Evolutionary conservation across 441 rosid genomes (phyloP).

Genomic region (Eruca vesicaria): DNA sequence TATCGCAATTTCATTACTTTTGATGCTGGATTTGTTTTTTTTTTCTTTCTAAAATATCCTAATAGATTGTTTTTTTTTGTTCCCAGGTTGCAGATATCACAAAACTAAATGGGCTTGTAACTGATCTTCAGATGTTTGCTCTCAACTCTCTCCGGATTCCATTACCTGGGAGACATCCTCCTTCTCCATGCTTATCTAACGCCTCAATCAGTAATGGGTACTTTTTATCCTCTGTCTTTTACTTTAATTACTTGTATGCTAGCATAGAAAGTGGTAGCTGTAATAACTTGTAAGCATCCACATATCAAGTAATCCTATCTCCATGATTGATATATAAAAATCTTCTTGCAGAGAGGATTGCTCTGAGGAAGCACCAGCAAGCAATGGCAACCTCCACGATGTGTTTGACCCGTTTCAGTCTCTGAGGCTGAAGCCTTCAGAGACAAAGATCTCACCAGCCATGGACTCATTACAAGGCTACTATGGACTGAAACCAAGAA

Average conservation of each 20-base stretch:
- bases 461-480: conserved; percentile 67
- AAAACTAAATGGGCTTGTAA: conserved; percentile 59
- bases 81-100: conserved; percentile 60
- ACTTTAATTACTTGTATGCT: background rate
- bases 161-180: conserved; percentile 70
- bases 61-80: background rate
- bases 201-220: conserved; percentile 46
- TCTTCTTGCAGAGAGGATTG: conserved; percentile 47
- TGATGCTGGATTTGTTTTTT: background rate
- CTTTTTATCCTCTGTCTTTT: background rate
- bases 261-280: no score
- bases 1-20: background rate
- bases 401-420: conserved; percentile 61
- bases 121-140: conserved; percentile 74
- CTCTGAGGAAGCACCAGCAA: conserved; percentile 28
- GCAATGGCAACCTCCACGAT: conserved; percentile 28
- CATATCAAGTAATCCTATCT: background rate
- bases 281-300: no score
- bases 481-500: conserved; percentile 46
- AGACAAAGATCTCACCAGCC: conserved; percentile 27
- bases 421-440: conserved; percentile 41
- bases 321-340: conserved; percentile 7
- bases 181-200: conserved; percentile 49
- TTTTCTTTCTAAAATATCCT: background rate
- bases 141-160: conserved; percentile 59